phyloP scores from a whole-genome alignment of 2,329 filamentous ascomycete species.

The Ascochyta rabiei region DNA sequence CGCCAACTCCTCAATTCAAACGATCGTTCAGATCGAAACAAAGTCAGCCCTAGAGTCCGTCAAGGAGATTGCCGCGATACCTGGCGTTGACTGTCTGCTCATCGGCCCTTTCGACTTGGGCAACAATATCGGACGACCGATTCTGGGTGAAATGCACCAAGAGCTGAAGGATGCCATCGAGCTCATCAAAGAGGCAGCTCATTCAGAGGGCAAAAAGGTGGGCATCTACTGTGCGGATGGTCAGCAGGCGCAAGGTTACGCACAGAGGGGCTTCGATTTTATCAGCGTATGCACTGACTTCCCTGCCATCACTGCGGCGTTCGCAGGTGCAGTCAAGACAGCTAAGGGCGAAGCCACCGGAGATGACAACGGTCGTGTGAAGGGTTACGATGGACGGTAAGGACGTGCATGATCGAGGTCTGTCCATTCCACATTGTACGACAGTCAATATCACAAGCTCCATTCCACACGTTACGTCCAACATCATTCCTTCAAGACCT shows the following conservation, averaged over 20 bases:
- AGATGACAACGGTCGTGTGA: constrained; percentile 17
- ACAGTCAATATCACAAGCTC: constrained; percentile 6
- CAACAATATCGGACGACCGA: constrained; percentile 62
- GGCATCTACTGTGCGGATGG: constrained; percentile 62
- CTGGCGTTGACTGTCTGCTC: constrained; percentile 60
- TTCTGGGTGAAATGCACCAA: constrained; percentile 55
- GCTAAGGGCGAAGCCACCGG: constrained; percentile 37
- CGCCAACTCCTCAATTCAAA: constrained; percentile 60
- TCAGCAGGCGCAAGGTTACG: constrained; percentile 58
- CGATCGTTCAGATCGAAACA: constrained; percentile 58
- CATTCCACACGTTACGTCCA: constrained; percentile 7
- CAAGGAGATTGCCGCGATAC: constrained; percentile 58
- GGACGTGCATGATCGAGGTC: background rate
- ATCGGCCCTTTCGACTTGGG: constrained; percentile 63
- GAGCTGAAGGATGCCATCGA: constrained; percentile 60
- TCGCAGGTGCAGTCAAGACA: constrained; percentile 43
- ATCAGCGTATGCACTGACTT: constrained; percentile 55
- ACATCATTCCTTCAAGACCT: background rate
- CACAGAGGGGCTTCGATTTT: constrained; percentile 62
- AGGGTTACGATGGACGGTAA: constrained; percentile 31
- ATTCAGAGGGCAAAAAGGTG: constrained; percentile 59
- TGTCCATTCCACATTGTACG: constrained; percentile 2
- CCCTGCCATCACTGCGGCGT: constrained; percentile 51
- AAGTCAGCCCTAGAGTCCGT: constrained; percentile 47
- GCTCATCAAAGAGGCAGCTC: constrained; percentile 58